Evolutionary conservation across 2,329 filamentous ascomycete species (phyloP).

Genomic region (Aspergillus quadrilineatus): DNA sequence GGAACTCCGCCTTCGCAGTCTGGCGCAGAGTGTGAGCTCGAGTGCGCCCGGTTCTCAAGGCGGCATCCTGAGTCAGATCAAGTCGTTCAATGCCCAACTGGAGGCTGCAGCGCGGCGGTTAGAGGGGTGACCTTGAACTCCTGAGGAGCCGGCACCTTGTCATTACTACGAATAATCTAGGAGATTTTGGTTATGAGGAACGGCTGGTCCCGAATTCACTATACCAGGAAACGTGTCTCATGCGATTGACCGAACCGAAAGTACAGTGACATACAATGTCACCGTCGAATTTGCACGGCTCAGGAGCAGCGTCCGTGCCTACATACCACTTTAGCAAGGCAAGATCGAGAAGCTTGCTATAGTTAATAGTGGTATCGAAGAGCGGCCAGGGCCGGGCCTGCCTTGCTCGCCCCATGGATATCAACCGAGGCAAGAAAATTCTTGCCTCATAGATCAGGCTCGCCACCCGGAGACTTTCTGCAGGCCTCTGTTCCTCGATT

Average conservation of each 20-base stretch:
- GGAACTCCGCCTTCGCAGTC: slow-evolving; percentile 44
- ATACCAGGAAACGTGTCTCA: background rate
- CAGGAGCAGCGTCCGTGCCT: too few relatives aligned
- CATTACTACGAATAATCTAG: background rate
- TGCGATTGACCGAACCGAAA: too few relatives aligned
- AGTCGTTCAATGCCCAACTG: slow-evolving; percentile 44
- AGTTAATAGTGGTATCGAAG: too few relatives aligned
- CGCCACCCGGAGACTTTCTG: slow-evolving; percentile 1
- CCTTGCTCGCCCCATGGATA: background rate
- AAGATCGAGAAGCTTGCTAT: too few relatives aligned
- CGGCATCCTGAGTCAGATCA: slow-evolving; percentile 43
- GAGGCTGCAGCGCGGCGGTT: slow-evolving; percentile 35
- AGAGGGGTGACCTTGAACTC: slow-evolving; percentile 21
- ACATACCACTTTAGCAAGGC: too few relatives aligned
- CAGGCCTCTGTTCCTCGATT: background rate
- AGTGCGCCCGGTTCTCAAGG: slow-evolving; percentile 38
- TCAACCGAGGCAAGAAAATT: background rate
- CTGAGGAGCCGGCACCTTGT: background rate
- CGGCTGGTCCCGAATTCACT: background rate
- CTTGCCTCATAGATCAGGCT: background rate
- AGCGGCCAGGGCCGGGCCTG: too few relatives aligned
- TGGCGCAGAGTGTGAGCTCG: slow-evolving; percentile 43
- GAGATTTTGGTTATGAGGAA: background rate
- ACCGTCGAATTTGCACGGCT: too few relatives aligned
- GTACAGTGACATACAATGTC: too few relatives aligned